Evolutionary conservation across 2,329 filamentous ascomycete species (phyloP).

Genomic region (Phialocephala subalpina): DNA sequence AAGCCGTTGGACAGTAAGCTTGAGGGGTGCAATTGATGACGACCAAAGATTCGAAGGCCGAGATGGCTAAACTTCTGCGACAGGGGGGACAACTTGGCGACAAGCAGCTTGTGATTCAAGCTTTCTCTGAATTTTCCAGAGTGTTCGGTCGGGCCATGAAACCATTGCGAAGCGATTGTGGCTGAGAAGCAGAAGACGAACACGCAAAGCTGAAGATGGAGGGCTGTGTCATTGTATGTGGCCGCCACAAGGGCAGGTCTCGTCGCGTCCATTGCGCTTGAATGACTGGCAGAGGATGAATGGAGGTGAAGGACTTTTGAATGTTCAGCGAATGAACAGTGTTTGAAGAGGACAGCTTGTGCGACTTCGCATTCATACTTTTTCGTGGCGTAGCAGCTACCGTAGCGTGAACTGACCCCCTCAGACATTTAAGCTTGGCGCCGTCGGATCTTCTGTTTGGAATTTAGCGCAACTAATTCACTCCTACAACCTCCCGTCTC

Average conservation of each 20-base stretch:
- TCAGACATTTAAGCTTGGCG: conserved; percentile 11
- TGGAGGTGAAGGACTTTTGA: neutral
- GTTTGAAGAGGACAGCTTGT: neutral
- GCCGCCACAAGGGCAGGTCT: conserved; percentile 1
- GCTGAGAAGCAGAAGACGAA: conserved; percentile 25
- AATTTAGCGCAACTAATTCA: neutral
- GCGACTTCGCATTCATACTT: neutral
- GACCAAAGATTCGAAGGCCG: neutral
- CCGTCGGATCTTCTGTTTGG: neutral
- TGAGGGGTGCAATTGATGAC: too few relatives aligned
- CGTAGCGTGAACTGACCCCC: neutral
- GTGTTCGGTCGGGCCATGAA: conserved; percentile 14
- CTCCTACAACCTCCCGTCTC: neutral
- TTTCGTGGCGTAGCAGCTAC: conserved; percentile 6
- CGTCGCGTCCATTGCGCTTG: neutral
- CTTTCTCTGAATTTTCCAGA: conserved; percentile 11
- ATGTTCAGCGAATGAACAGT: neutral
- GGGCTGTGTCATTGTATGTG: conserved; percentile 10
- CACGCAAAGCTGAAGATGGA: conserved; percentile 15
- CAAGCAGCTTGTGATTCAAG: conserved; percentile 17
- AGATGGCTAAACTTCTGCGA: neutral
- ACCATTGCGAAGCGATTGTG: conserved; percentile 26
- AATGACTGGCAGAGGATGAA: neutral
- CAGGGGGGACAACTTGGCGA: neutral
- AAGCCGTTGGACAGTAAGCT: neutral